Evolutionary conservation across 2,329 filamentous ascomycete species (phyloP), one percentile per base, ranked within the genome.

Genomic region (Domatiomyces globalis): DNA sequence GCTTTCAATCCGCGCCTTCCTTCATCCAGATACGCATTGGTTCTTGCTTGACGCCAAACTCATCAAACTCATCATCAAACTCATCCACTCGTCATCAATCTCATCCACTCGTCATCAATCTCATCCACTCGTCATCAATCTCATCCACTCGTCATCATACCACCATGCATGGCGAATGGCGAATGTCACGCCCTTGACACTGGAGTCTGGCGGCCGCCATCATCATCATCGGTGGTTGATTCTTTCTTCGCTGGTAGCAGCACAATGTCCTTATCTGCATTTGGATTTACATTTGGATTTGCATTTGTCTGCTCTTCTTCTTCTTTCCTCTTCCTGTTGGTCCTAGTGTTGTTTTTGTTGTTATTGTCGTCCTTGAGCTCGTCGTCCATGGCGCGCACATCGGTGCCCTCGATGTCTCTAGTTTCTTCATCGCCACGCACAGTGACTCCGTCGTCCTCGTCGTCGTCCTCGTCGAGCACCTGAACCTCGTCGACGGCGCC

Each of bases 401-500:
- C 4, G 10, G 33, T 39, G 9, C 33, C 33, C 5, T 39, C 33
- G 33, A 39, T 10, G 12, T 39, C 33, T 39, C 33, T 12, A 2
- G 33, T 39, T 10, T 39, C 33, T 15, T 57, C 54, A 42, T 55
- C 50, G 7, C 55, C 54, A 5, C 49, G 57, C 36, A 56, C 54
- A 19, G 56, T 60, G 17, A 58, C 55, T 19, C 55, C 56, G 46
- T 57, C 58, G 43, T 54, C n/a, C n/a, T n/a, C 52, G 36, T 60
- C 60, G 10, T 53, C 54, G n/a, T 58, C 72, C 2, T 72, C 70
- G 63, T 94, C 92, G 63, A 95, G 76, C 2, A 80, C 83, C 65
- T 95, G 86, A 2, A 98, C 90, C 62, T 95, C 88, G 58, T 95
- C 87, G 50, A 96, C 79, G 0, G 87, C 87, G 36, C 78, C 81